Conservation (phyloP, 2,329 filamentous ascomycete genomes). For the Exserohilum turcica region DNA sequence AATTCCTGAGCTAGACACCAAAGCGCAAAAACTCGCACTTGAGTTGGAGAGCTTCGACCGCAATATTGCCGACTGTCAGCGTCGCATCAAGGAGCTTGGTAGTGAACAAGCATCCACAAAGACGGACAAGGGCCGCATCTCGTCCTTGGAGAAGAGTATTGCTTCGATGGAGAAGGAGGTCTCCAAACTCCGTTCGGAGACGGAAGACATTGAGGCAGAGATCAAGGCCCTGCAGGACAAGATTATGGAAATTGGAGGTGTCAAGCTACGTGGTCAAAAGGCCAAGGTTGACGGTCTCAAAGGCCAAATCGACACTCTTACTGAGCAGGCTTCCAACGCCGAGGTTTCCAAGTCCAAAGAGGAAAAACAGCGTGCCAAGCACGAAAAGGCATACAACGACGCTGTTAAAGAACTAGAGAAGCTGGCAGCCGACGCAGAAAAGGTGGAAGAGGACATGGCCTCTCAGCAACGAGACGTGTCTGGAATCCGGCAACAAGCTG, state of each 20-base stretch:
- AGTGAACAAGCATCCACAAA: slow-evolving; percentile 81
- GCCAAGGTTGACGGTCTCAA: slow-evolving; percentile 85
- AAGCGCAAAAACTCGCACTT: slow-evolving; percentile 86
- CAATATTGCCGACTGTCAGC: slow-evolving; percentile 82
- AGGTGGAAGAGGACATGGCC: slow-evolving; percentile 76
- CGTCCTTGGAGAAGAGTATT: slow-evolving; percentile 77
- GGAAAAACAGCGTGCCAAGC: slow-evolving; percentile 87
- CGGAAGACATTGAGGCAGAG: slow-evolving; percentile 86
- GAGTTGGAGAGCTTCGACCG: slow-evolving; percentile 86
- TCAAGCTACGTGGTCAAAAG: slow-evolving; percentile 87
- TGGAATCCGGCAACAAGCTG: slow-evolving; percentile 72
- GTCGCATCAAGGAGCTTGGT: slow-evolving; percentile 81
- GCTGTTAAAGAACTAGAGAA: slow-evolving; percentile 78
- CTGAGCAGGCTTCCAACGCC: slow-evolving; percentile 81
- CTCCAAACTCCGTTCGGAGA: slow-evolving; percentile 79
- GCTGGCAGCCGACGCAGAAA: slow-evolving; percentile 73
- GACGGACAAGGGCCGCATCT: slow-evolving; percentile 75
- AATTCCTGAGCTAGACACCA: slow-evolving; percentile 84
- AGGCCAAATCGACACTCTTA: slow-evolving; percentile 78
- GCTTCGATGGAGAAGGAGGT: slow-evolving; percentile 76
- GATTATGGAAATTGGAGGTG: slow-evolving; percentile 97
- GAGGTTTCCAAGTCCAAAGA: slow-evolving; percentile 91
- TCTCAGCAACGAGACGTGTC: slow-evolving; percentile 78
- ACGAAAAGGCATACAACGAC: slow-evolving; percentile 80
- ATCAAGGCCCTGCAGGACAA: slow-evolving; percentile 93